Base-by-base conservation (phyloP, 495 filamentous ascomycete species). In the Penicillium cinerascens region DNA sequence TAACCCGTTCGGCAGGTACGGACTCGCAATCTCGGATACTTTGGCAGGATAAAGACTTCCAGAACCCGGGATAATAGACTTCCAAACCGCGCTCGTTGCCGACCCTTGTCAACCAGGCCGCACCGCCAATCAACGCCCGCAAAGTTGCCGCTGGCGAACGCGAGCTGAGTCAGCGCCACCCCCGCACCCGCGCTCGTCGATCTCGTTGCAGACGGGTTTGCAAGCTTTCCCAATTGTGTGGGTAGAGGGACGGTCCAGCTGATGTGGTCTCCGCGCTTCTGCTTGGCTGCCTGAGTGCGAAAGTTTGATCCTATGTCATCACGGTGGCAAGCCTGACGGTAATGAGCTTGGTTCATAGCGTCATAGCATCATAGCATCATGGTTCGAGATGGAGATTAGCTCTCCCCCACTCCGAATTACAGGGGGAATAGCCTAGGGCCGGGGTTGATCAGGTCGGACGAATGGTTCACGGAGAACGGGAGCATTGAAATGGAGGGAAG, bases 401-500 rank as follows among this genome's bases (percentile, higher is more conserved):
- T 33, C 16, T 20, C 37, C 37, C 15, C 3, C n/a, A 39, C 0
- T 39, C 37, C 37, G 37, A 39, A 39, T n/a, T n/a, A 33, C 29
- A n/a, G n/a, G n/a, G n/a, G n/a, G n/a, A 33, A 10, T 39, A 16
- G 16, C 37, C 37, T 17, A 39, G 37, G 37, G 52, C 52, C 46
- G 47, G 49, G 46, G 10, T 11, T n/a, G 20, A 49, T 43, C 41
- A 21, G 41, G 41, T 60, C 58, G 58, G 58, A 50, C 53, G 43
- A 60, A 60, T 56, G 58, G 58, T 56, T 42, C 47, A 21, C n/a
- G 47, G 38, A 33, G 23, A 16, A 15, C 38, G 26, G 6, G 13
- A 29, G 26, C 18, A n/a, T 35, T 15, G 17, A 43, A 36, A 7
- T 8, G 20, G 10, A 40, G 18, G 46, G 35, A 33, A 22, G 21